Base-by-base conservation (phyloP, 169 alveolate species). In the Eimeria sp. region DNA sequence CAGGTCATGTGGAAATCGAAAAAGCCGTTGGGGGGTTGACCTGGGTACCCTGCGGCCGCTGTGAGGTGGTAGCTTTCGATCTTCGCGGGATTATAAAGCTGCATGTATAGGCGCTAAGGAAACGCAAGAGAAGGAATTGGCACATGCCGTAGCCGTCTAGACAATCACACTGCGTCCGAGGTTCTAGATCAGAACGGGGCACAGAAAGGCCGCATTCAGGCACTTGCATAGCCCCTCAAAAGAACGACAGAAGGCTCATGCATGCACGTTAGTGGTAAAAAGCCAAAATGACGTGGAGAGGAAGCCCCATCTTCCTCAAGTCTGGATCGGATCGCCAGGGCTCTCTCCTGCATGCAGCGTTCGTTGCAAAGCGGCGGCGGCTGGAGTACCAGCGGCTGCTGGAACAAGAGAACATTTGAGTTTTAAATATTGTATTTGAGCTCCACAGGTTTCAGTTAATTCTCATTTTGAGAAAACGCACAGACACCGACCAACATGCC, bases 251-350 rank as follows among this genome's bases (percentile, higher is more conserved):
- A 58, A 84, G 63, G 61, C 57, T 54, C 34, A 61, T 45, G 25
- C 72, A 30, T 4, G 76, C 57, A 34, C 13, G 58, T 61, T 84
- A 84, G 27, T 30, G 43, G 61, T 58, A 18, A 58, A 84, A 27
- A 84, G 92, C 76, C 92, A 84, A 84, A 58, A 57, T 58, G 51
- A 43, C 78, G 61, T 54, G 78, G 61, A 25, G 80, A 61, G 76
- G 40, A 84, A 58, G 75, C 75, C 76, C 78, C 75, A 30, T 13
- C 25, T 30, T 3, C 57, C 43, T 20, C 92, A 58, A 84, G 92
- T 6, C 45, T 54, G 72, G 58, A 2, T 58, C 40, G 34, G n/a
- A 2, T 58, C 40, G 34, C 43, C 45, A 40, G 61, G 92, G 57
- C 78, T 57, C 11, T 34, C 40, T 34, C 40, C 40, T 40, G 92